A percentile compares a stretch with the other conserved stretches of the same genome.
phyloP scores from a whole-genome alignment of 2,329 filamentous ascomycete genomes.

The Cladophialophora chaetospira region DNA sequence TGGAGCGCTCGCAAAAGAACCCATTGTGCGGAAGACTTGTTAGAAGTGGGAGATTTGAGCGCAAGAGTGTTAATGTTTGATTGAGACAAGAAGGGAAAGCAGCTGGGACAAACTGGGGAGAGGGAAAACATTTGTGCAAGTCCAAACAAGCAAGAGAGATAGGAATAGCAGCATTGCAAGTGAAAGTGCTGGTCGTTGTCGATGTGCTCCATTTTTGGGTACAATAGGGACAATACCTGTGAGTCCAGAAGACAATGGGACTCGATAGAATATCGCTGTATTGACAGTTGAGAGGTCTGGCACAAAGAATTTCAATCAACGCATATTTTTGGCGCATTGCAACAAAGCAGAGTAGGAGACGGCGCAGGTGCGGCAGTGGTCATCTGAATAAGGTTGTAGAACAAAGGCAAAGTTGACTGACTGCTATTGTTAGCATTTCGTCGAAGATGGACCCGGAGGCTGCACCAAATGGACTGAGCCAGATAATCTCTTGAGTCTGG shows the following conservation, averaged over 20 bases:
- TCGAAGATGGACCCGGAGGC: too few species aligned
- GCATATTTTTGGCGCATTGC: neutral
- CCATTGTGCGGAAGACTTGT: neutral
- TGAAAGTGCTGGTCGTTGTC: neutral
- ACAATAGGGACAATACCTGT: neutral
- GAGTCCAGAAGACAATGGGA: conserved; percentile 1
- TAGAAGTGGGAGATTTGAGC: neutral
- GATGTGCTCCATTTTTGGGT: neutral
- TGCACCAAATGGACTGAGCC: too few species aligned
- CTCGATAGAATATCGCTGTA: neutral
- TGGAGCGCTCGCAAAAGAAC: neutral
- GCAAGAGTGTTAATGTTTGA: neutral
- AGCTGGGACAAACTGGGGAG: neutral
- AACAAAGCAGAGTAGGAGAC: neutral
- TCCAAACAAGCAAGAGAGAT: neutral
- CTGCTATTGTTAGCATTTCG: neutral
- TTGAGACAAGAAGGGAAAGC: neutral
- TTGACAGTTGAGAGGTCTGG: neutral
- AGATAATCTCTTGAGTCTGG: too few species aligned
- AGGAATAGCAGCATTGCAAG: neutral
- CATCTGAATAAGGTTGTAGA: neutral
- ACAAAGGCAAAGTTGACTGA: neutral
- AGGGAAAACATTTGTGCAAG: conserved; percentile 1
- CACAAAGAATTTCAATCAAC: conserved; percentile 7
- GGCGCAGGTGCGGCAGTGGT: neutral